Percentiles rank a stretch among this genome's conserved stretches.
phyloP scores from a whole-genome alignment of 148 eudicot genomes.

The Amaranthus cruentus region DNA sequence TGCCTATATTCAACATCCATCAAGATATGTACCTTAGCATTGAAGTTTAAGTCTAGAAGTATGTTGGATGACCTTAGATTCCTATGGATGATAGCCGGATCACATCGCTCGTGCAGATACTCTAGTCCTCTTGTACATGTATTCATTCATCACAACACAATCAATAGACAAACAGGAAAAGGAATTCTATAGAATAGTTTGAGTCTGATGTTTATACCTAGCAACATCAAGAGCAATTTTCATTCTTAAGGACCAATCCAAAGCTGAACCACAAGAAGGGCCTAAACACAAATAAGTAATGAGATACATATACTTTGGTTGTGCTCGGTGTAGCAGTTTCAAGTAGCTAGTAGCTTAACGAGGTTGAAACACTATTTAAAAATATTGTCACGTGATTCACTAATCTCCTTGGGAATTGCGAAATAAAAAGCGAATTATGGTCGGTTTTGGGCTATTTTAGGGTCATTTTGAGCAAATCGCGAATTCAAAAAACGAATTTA shows the following conservation, averaged over 20 bases:
- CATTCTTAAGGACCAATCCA: constrained; percentile 75
- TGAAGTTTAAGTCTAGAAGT: constrained; percentile 69
- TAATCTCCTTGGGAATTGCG: too few species aligned
- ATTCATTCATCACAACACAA: background rate
- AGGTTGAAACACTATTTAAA: too few species aligned
- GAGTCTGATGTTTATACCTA: constrained; percentile 35
- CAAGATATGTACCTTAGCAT: constrained; percentile 63
- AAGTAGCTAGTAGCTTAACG: too few species aligned
- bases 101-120: constrained; percentile 75
- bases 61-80: constrained; percentile 73
- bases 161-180: background rate
- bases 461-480: too few species aligned
- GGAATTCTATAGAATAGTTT: background rate
- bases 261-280: constrained; percentile 41
- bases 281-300: constrained; percentile 29
- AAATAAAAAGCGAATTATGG: too few species aligned
- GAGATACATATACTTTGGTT: background rate
- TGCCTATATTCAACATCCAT: too few species aligned
- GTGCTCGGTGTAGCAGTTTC: too few species aligned
- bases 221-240: constrained; percentile 81
- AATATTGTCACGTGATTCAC: too few species aligned
- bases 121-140: constrained; percentile 59
- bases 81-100: constrained; percentile 74
- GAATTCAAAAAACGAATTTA: too few species aligned
- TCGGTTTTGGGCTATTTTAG: too few species aligned